A percentile compares a stretch with the other conserved stretches of the same genome.
These are phyloP conservation scores for Xylariaceae sp. DNA, from an alignment of 2,329 filamentous ascomycete genomes.

Conservation along the genomic window DNA sequence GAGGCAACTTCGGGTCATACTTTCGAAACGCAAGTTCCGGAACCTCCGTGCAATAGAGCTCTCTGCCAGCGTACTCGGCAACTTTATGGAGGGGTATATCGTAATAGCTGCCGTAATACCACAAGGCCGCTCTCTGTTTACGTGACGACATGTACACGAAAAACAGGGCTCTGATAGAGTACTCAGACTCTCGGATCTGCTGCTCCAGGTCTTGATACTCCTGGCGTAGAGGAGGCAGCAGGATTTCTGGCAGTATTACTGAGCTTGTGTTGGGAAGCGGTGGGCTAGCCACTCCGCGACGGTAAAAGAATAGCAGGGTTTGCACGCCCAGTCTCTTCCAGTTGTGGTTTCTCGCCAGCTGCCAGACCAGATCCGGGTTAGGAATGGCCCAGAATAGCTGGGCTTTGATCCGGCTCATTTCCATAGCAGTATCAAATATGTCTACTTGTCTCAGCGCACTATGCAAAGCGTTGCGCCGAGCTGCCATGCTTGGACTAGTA, in stretches of 20 bases:
- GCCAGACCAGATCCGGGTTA: constrained; percentile 16
- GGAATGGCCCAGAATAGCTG: constrained; percentile 24
- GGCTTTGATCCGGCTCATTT: constrained; percentile 16
- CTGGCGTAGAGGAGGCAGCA: neutral
- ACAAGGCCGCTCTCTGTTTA: constrained; percentile 16
- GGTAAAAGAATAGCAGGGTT: constrained; percentile 16
- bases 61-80: constrained; percentile 16
- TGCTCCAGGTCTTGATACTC: constrained; percentile 10
- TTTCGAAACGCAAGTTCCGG: neutral
- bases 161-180: constrained; percentile 21
- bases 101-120: constrained; percentile 18
- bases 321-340: constrained; percentile 20
- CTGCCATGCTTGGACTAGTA: constrained; percentile 1
- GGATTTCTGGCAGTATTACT: too few species aligned
- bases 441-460: constrained; percentile 24
- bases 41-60: neutral
- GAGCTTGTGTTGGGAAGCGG: neutral
- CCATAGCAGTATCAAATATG: constrained; percentile 10
- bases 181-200: constrained; percentile 9
- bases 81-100: constrained; percentile 20
- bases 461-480: constrained; percentile 14
- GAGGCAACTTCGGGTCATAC: neutral
- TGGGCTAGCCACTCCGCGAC: neutral
- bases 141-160: constrained; percentile 19
- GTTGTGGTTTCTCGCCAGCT: constrained; percentile 18